phyloP scores from a whole-genome alignment of 2,329 filamentous ascomycete genomes.

The Geoglossum cookeanum region DNA sequence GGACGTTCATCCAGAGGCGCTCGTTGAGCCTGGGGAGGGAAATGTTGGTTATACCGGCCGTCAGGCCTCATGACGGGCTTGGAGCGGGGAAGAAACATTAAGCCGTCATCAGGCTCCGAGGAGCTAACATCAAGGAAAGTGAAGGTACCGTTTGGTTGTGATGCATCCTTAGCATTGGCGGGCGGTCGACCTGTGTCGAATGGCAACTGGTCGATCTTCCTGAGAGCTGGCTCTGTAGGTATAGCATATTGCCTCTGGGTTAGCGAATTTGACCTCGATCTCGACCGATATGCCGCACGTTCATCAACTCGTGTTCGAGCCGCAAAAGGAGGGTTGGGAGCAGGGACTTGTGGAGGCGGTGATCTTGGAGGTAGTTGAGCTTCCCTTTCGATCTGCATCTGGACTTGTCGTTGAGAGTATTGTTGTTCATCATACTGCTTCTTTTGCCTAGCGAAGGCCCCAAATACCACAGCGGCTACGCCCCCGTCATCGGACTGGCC shows the following conservation, averaged over 20 bases:
- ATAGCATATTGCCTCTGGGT: not conserved
- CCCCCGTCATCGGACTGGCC: not conserved
- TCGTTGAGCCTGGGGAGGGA: not conserved
- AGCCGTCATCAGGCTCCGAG: not conserved
- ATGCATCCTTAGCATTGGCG: not conserved
- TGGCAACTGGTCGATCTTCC: not conserved
- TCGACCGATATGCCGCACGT: not conserved
- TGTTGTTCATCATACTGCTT: conserved; percentile 69
- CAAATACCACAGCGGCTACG: conserved; percentile 12
- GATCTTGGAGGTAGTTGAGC: conserved; percentile 26
- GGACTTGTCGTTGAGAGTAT: conserved; percentile 63
- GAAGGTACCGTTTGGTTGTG: not conserved
- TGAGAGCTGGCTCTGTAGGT: not conserved
- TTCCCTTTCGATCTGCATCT: conserved; percentile 56
- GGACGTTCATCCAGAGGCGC: not conserved
- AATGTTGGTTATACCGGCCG: not conserved
- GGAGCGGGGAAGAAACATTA: not conserved
- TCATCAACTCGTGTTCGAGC: not conserved
- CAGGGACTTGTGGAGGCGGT: not conserved
- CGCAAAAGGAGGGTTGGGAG: not conserved
- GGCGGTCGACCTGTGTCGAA: not conserved
- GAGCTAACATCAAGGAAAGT: not conserved
- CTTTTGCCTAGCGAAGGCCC: conserved; percentile 51
- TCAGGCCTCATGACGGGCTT: not conserved
- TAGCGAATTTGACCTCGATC: not conserved